phyloP scores from a whole-genome alignment of 495 filamentous ascomycete genomes.

The Lophiotrema nucula region DNA sequence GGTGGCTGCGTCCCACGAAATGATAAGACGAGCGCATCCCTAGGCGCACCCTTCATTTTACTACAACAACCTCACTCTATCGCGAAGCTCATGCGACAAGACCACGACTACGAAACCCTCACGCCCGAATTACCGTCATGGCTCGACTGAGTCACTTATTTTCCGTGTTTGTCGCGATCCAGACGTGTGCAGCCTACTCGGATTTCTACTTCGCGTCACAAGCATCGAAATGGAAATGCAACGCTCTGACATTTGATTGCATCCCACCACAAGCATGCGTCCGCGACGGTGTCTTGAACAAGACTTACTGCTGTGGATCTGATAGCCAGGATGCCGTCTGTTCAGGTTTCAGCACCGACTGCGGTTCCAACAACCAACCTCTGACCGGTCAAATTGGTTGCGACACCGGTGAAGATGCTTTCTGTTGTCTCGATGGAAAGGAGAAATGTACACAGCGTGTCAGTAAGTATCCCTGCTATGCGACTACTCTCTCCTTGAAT shows the following conservation, averaged over 20 bases:
- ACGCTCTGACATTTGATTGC: background rate
- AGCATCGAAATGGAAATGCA: background rate
- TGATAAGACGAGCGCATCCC: too few relatives aligned
- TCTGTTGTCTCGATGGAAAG: background rate
- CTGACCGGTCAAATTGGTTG: background rate
- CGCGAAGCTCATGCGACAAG: too few relatives aligned
- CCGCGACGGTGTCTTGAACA: background rate
- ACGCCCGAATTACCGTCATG: background rate
- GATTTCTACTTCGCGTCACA: background rate
- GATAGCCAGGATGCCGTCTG: background rate
- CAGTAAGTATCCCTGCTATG: too few relatives aligned
- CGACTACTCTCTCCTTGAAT: too few relatives aligned
- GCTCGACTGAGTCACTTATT: background rate
- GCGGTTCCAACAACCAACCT: background rate
- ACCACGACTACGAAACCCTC: too few relatives aligned
- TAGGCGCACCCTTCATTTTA: too few relatives aligned
- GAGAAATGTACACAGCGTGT: background rate
- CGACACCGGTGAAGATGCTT: background rate
- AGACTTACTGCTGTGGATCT: slow-evolving; percentile 3
- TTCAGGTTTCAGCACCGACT: background rate
- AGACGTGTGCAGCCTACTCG: background rate
- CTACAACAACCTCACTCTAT: too few relatives aligned
- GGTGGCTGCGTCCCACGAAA: too few relatives aligned
- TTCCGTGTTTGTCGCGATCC: background rate
- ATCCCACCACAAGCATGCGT: background rate